phyloP scores from a whole-genome alignment of 2,329 filamentous ascomycete species.

The Aspergillus quadrilineatus region DNA sequence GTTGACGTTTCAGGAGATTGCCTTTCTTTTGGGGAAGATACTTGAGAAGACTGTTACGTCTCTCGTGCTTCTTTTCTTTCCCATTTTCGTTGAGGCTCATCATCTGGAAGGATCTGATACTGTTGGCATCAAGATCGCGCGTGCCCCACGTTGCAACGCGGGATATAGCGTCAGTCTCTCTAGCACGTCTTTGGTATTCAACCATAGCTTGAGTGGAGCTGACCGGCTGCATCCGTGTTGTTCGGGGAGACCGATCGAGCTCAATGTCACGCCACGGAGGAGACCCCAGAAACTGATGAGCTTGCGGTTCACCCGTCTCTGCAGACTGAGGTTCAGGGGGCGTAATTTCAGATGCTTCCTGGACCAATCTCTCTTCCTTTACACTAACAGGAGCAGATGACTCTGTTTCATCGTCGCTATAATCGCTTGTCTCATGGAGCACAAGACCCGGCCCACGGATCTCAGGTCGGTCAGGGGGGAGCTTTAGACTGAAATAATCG shows the following conservation, averaged over 20 bases:
- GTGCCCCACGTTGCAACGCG: constrained; percentile 58
- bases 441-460: constrained; percentile 55
- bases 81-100: constrained; percentile 38
- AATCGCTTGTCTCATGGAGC: constrained; percentile 45
- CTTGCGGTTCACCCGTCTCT: constrained; percentile 33
- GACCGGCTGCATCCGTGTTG: constrained; percentile 46
- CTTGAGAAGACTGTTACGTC: constrained; percentile 49
- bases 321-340: constrained; percentile 25
- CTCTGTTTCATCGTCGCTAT: constrained; percentile 30
- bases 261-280: constrained; percentile 52
- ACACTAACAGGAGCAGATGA: constrained; percentile 18
- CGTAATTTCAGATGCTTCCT: constrained; percentile 24
- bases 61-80: constrained; percentile 43
- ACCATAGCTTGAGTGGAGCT: constrained; percentile 58
- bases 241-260: constrained; percentile 29
- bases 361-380: constrained; percentile 24
- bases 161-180: constrained; percentile 55
- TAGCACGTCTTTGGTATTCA: constrained; percentile 50
- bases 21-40: constrained; percentile 44
- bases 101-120: constrained; percentile 46
- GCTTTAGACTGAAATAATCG: constrained; percentile 36
- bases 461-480: constrained; percentile 31
- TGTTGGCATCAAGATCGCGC: constrained; percentile 50
- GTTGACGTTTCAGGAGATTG: constrained; percentile 48
- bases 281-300: constrained; percentile 39